A percentile compares a stretch with the other conserved stretches of the same genome.
Conservation (phyloP, 176 grass and related monocot species). For the Pharus latifolius region DNA sequence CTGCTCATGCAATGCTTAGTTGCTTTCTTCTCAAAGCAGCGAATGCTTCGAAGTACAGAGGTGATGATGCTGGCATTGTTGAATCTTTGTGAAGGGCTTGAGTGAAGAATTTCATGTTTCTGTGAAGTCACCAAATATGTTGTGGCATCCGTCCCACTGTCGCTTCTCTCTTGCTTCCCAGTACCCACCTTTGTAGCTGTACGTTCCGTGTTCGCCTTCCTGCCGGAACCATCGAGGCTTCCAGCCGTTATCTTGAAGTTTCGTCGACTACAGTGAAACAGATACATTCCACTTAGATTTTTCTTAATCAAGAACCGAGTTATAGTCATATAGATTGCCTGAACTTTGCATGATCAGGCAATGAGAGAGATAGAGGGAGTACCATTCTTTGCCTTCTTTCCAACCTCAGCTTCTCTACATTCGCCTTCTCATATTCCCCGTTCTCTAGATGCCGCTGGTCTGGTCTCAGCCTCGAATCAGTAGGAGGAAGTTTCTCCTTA, state of each 20-base stretch:
- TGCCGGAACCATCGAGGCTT: conserved; percentile 51
- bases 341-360: background rate
- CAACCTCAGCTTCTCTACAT: conserved; percentile 72
- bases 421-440: conserved; percentile 82
- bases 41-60: background rate
- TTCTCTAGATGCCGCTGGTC: conserved; percentile 91
- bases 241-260: conserved; percentile 71
- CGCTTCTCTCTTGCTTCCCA: conserved; percentile 63
- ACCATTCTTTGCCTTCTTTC: conserved; percentile 88
- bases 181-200: conserved; percentile 56
- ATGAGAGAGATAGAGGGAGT: background rate
- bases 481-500: conserved; percentile 88
- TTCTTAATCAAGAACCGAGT: background rate
- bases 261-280: conserved; percentile 31
- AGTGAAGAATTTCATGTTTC: conserved; percentile 2
- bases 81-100: background rate
- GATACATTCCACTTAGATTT: background rate
- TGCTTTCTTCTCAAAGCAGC: background rate
- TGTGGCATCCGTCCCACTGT: conserved; percentile 40
- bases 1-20: background rate
- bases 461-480: conserved; percentile 86
- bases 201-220: conserved; percentile 7
- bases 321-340: no score
- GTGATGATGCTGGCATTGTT: background rate
- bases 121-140: conserved; percentile 58